Evolutionary conservation across 352 stramenopile species (phyloP), one percentile per base, ranked within the genome.

Genomic region (Phytophthora brassicae): DNA sequence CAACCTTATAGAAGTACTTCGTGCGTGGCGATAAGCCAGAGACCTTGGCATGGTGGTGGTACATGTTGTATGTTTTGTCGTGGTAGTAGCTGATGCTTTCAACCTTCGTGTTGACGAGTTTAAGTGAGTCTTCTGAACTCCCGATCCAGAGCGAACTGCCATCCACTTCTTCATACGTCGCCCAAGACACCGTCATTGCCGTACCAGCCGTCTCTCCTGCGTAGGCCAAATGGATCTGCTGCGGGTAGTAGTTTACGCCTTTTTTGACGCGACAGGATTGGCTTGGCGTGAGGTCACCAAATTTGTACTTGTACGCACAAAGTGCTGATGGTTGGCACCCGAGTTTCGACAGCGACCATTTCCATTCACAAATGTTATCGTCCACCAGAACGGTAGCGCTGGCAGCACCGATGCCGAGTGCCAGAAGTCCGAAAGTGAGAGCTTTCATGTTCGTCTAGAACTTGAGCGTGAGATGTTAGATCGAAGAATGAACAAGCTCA

Each of bases 221-320:
- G 39, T 74, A 89, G 8, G 80, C 74, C 12, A 86, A 28, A 24
- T 88, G 80, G 13, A 88, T 51, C 44, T 89, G 80, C 53, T 86
- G 73, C 9, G 80, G 79, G 64, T 85, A 83, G 35, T 50, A 79
- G 62, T 84, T 81, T 46, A 70, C 68, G 20, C 66, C 66, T 6
- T 54, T 38, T 41, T 69, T 72, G 44, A 82, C 64, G 28, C 72
- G 75, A 35, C 75, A 85, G 9, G 73, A 81, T 50, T 85, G 45
- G 36, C 60, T 72, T 0, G 62, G 55, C 12, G 70, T 82, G 24
- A 81, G 42, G 36, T 82, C 75, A 0, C 75, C 72, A 20, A 62
- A 23, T 23, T 74, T 65, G 63, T 59, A 77, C 49, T 77, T 74
- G 56, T 77, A 79, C 20, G 60, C 56, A 46, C 73, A 81, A 1